These are phyloP conservation scores for Phytophthora tentaculata DNA, from an alignment of 352 stramenopile genomes.

Conservation along the genomic window DNA sequence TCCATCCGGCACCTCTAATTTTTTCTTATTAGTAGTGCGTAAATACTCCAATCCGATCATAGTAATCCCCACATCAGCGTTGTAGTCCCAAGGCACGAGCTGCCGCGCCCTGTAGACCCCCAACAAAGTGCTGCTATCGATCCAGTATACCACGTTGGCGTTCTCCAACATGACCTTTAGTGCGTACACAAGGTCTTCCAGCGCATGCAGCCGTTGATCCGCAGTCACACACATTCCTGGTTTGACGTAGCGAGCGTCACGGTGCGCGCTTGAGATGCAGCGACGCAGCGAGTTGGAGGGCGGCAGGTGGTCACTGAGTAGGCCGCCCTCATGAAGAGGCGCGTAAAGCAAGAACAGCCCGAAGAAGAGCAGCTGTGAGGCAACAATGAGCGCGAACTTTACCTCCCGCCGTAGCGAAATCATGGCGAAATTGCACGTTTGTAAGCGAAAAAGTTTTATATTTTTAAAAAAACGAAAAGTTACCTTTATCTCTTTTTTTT, in stretches of 20 bases:
- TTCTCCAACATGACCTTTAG: conserved; percentile 47
- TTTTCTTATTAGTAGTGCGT: conserved; percentile 19
- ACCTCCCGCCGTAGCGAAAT: conserved; percentile 14
- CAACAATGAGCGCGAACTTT: conserved; percentile 43
- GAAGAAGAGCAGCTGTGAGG: conserved; percentile 45
- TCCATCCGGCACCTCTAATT: conserved; percentile 35
- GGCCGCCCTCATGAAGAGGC: conserved; percentile 16
- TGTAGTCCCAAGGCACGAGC: conserved; percentile 59
- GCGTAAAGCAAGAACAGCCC: conserved; percentile 46
- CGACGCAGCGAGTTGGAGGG: conserved; percentile 37
- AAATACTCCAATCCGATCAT: conserved; percentile 29
- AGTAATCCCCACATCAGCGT: conserved; percentile 53
- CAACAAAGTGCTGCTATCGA: conserved; percentile 62
- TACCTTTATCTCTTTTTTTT: too few relatives aligned
- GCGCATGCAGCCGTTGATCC: conserved; percentile 36
- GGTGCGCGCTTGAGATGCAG: conserved; percentile 44
- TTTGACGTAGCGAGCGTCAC: conserved; percentile 47
- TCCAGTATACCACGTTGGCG: conserved; percentile 50
- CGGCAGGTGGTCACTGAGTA: conserved; percentile 20
- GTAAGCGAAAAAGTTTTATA: too few relatives aligned
- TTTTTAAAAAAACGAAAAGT: too few relatives aligned
- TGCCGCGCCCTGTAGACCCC: conserved; percentile 52
- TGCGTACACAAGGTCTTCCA: conserved; percentile 50
- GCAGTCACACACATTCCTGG: conserved; percentile 41
- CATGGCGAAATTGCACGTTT: too few relatives aligned